Conservation (phyloP, 2,329 filamentous ascomycete genomes). For the Trichoderma gracile region DNA sequence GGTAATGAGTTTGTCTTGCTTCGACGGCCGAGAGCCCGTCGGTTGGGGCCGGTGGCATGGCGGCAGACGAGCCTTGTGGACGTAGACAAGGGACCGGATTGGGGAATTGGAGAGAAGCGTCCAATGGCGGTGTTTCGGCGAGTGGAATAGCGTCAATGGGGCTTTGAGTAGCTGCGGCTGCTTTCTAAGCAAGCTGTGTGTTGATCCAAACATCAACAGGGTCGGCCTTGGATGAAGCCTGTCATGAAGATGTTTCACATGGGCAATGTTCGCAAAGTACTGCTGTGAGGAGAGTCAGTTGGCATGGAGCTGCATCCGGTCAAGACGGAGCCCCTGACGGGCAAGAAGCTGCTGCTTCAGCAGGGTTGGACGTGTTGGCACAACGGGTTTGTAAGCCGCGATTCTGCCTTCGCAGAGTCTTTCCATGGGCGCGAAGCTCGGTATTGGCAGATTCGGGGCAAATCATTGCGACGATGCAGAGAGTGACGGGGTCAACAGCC, state of each 20-base stretch:
- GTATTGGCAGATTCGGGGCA: not conserved
- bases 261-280: not conserved
- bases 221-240: not conserved
- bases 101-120: not conserved
- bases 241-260: not conserved
- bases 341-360: not conserved
- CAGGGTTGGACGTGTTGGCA: not conserved
- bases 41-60: not conserved
- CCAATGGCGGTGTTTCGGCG: not conserved
- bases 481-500: too few species aligned
- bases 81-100: not conserved
- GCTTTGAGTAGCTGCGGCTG: not conserved
- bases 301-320: not conserved
- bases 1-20: not conserved
- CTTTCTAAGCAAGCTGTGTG: slow-evolving; percentile 1
- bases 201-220: not conserved
- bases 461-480: slow-evolving; percentile 1
- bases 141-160: slow-evolving; percentile 7
- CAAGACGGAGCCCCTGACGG: not conserved
- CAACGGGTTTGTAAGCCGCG: not conserved
- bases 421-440: not conserved
- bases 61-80: not conserved
- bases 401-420: slow-evolving; percentile 8
- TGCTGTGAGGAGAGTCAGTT: not conserved
- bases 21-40: slow-evolving; percentile 10